Base-by-base conservation (phyloP, 345 rosid genomes). In the Eutrema japonicum region DNA sequence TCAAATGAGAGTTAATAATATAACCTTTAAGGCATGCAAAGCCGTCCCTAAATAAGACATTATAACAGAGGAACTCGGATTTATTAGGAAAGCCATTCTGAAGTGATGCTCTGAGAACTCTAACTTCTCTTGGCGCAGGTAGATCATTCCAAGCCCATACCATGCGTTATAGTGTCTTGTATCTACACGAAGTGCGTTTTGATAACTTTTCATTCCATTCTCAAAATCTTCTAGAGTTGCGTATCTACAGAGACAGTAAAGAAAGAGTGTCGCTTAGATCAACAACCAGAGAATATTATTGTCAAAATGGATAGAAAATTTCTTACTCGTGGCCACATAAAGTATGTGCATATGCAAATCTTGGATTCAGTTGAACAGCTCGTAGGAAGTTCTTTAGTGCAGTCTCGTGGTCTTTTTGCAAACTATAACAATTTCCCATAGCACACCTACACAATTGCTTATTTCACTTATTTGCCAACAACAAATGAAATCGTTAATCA, bases 271-370 rank as follows among this genome's bases (percentile, higher is more conserved):
- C 14, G 6, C 18, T 71, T 18, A 68, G 67, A 60, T 53, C n/a
- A 58, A 55, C 35, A 75, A 54, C 51, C 38, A 54, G 30, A 35
- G 3, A 8, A 51, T 13, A 64, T 29, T 73, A 22, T 55, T 33
- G 38, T 51, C 9, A 53, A 37, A 11, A 70, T 12, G 33, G 18
- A 35, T 38, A 64, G 14, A 61, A 14, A 53, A 10, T 57, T 57
- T 67, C 98, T 54, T 92, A 95, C 99, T 95, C 98, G 26, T 95
- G 99, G 73, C 98, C 99, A 47, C 98, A 95, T 70, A 95, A 89
- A 10, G 98, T 92, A 77, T 88, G 96, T 14, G 96, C 97, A 64
- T 95, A 95, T 64, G 99, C 90, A 86, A 87, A 95, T 87, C 86
- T 88, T 67, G 96, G 84, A 83, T 86, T 82, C 78, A 90, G 83